A percentile compares a stretch with the other conserved stretches of the same genome.
phyloP scores from a whole-genome alignment of 73 alveolate genomes.

The Breviolum minutum region DNA sequence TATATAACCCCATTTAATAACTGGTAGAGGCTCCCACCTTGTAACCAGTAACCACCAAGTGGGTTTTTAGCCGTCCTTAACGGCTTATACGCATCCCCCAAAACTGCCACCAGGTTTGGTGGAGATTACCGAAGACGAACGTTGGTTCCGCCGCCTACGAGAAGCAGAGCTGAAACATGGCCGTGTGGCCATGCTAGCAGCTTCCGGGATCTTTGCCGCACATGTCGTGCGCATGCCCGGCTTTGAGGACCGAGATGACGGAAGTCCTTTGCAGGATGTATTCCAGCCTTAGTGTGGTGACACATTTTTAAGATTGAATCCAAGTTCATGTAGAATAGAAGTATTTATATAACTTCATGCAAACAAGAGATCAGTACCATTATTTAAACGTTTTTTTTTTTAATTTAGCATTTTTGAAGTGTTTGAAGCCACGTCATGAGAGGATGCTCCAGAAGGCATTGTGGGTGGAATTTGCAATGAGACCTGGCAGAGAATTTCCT shows the following conservation, averaged over 20 bases:
- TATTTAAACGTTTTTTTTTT: no score
- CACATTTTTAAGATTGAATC: no score
- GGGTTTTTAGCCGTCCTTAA: no score
- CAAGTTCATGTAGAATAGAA: no score
- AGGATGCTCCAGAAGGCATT: slow-evolving; percentile 25
- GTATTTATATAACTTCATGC: not conserved
- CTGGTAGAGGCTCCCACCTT: no score
- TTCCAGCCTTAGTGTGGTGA: no score
- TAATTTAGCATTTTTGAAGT: not conserved
- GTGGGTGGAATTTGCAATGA: slow-evolving; percentile 42
- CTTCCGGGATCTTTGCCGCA: slow-evolving; percentile 20
- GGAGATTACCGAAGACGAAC: slow-evolving; percentile 28
- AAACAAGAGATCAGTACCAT: no score
- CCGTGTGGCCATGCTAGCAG: slow-evolving; percentile 49
- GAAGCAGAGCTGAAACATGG: slow-evolving; percentile 81
- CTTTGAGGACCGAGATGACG: not conserved
- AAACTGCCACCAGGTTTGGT: no score
- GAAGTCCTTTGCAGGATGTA: not conserved
- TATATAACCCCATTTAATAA: no score
- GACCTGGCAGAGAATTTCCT: slow-evolving; percentile 64
- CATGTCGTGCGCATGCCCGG: slow-evolving; percentile 59
- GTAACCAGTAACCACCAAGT: no score
- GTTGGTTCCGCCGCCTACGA: slow-evolving; percentile 80
- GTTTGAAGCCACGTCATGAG: not conserved
- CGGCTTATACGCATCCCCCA: no score